phyloP scores from a whole-genome alignment of 148 eudicot genomes.

The Polygonum aviculare region DNA sequence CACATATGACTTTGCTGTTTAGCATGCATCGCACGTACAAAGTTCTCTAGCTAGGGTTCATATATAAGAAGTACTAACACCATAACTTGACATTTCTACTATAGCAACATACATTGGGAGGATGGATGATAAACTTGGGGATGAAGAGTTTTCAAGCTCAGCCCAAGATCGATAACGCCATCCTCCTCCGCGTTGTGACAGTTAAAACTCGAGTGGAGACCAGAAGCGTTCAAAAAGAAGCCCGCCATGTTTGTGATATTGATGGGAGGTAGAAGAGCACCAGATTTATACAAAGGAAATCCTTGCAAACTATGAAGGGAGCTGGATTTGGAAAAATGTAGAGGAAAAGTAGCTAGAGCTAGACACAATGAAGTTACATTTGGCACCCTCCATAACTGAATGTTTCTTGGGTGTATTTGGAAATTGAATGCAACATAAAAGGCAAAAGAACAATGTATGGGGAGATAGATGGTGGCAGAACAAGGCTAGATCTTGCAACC shows the following conservation, averaged over 20 bases:
- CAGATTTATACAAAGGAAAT: neutral
- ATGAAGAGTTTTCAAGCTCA: conserved; percentile 6
- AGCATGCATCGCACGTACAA: no score
- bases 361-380: neutral
- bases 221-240: conserved; percentile 1
- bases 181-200: neutral
- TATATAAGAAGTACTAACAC: no score
- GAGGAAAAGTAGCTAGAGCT: neutral
- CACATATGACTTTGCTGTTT: no score
- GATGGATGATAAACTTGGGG: neutral
- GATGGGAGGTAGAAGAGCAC: neutral
- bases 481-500: conserved; percentile 13
- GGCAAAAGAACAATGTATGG: conserved; percentile 4
- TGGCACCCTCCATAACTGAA: conserved; percentile 1
- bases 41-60: no score
- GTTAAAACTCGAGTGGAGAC: neutral
- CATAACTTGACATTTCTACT: no score
- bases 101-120: neutral
- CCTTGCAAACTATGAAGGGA: neutral
- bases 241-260: neutral
- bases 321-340: neutral
- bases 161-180: conserved; percentile 6
- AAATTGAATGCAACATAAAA: neutral
- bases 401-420: neutral
- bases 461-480: neutral